These are phyloP conservation scores for Paramecium primaurelia DNA, from an alignment of 73 alveolate genomes.

Conservation along the genomic window DNA sequence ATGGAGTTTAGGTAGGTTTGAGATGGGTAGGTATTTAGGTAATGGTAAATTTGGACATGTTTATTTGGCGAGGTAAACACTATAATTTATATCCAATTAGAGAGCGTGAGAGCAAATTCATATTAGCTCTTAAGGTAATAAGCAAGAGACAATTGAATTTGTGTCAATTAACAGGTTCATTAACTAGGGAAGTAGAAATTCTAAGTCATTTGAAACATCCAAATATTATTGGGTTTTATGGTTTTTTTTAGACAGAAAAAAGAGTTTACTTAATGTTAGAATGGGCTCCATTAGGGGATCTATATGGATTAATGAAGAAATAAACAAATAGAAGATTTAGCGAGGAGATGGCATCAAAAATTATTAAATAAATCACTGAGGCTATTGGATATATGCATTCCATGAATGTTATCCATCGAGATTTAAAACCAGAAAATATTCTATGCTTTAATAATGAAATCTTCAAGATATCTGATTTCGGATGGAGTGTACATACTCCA, in stretches of 20 bases:
- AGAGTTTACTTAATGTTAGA: slow-evolving; percentile 80
- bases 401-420: slow-evolving; percentile 78
- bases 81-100: slow-evolving; percentile 28
- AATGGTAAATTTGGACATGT: slow-evolving; percentile 79
- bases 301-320: slow-evolving; percentile 59
- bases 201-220: slow-evolving; percentile 79
- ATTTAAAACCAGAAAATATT: slow-evolving; percentile 82
- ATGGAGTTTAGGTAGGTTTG: slow-evolving; percentile 63
- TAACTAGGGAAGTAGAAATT: slow-evolving; percentile 86
- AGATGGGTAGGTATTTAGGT: slow-evolving; percentile 66
- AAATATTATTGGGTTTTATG: slow-evolving; percentile 77
- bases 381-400: slow-evolving; percentile 77
- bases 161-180: slow-evolving; percentile 56
- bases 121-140: slow-evolving; percentile 77
- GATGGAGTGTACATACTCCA: slow-evolving; percentile 73
- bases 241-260: slow-evolving; percentile 83
- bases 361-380: slow-evolving; percentile 66
- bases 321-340: slow-evolving; percentile 63
- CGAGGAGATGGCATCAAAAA: slow-evolving; percentile 71
- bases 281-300: slow-evolving; percentile 86
- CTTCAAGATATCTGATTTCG: slow-evolving; percentile 68
- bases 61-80: slow-evolving; percentile 55
- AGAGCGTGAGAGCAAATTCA: slow-evolving; percentile 72
- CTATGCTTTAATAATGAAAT: slow-evolving; percentile 55
- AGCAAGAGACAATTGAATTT: slow-evolving; percentile 67